Conservation (phyloP, 2,329 filamentous ascomycete species). For the Graphiopsis chlorocephala region DNA sequence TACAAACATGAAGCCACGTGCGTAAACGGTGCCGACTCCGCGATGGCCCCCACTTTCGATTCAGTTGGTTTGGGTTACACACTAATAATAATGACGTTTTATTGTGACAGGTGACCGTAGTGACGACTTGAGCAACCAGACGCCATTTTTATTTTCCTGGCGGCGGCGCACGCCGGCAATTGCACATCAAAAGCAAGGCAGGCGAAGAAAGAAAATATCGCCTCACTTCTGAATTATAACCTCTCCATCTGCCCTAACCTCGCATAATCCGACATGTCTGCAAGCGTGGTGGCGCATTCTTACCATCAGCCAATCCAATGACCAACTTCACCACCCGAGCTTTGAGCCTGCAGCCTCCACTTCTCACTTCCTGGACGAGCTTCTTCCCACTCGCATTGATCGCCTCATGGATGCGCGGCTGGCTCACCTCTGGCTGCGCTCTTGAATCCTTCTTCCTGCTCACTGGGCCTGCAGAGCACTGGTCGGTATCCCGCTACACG, state of each 20-base stretch:
- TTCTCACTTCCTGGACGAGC: not conserved
- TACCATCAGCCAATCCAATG: constrained; percentile 1
- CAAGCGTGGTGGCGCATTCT: not conserved
- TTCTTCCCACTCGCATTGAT: not conserved
- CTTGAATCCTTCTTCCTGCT: constrained; percentile 27
- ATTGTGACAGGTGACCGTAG: not conserved
- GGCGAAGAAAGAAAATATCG: not conserved
- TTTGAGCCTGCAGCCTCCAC: not conserved
- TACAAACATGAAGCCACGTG: not conserved
- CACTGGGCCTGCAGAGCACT: constrained; percentile 25
- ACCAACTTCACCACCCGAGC: not conserved
- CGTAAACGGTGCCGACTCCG: not conserved
- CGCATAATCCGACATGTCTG: not conserved
- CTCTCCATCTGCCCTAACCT: no score
- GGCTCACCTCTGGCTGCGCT: constrained; percentile 29
- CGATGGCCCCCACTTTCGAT: not conserved
- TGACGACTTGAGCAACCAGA: not conserved
- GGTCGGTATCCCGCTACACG: constrained; percentile 36
- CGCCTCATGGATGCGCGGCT: constrained; percentile 25
- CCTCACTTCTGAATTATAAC: not conserved
- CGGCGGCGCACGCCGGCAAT: not conserved
- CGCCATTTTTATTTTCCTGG: no score
- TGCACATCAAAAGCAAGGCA: not conserved
- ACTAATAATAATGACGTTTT: not conserved
- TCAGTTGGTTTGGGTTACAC: not conserved